phyloP scores from a whole-genome alignment of 2,329 filamentous ascomycete genomes.

The Microsporum audouinii region DNA sequence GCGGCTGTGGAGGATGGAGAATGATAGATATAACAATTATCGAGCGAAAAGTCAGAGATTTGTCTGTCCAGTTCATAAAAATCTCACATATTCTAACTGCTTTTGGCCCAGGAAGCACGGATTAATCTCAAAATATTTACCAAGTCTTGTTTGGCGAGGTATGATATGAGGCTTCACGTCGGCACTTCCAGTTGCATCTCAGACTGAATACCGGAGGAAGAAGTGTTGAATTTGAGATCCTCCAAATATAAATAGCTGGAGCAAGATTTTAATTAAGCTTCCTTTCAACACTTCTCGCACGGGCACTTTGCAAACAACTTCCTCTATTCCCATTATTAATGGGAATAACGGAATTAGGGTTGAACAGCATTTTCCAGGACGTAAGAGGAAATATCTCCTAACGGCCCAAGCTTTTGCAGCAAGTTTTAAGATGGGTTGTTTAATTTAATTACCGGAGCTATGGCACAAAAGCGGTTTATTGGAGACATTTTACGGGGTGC shows the following conservation, averaged over 20 bases:
- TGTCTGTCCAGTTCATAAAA: too few relatives aligned
- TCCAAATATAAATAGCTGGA: background rate
- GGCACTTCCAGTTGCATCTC: too few relatives aligned
- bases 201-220: background rate
- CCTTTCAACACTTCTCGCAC: background rate
- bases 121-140: too few relatives aligned
- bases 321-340: background rate
- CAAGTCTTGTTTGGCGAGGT: too few relatives aligned
- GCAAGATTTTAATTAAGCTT: background rate
- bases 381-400: slow-evolving; percentile 1
- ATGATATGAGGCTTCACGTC: too few relatives aligned
- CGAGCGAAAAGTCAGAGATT: too few relatives aligned
- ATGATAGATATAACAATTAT: too few relatives aligned
- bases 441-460: background rate
- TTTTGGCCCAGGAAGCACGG: too few relatives aligned
- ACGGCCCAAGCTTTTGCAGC: background rate
- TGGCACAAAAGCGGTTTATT: background rate
- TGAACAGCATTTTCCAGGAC: background rate
- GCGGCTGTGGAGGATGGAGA: too few relatives aligned
- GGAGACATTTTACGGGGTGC: background rate
- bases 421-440: background rate
- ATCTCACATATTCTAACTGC: too few relatives aligned
- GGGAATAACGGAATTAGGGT: background rate
- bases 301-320: background rate
- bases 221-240: background rate